Base-by-base conservation (phyloP, 2,329 filamentous ascomycete genomes). In the Leptographium procerum region DNA sequence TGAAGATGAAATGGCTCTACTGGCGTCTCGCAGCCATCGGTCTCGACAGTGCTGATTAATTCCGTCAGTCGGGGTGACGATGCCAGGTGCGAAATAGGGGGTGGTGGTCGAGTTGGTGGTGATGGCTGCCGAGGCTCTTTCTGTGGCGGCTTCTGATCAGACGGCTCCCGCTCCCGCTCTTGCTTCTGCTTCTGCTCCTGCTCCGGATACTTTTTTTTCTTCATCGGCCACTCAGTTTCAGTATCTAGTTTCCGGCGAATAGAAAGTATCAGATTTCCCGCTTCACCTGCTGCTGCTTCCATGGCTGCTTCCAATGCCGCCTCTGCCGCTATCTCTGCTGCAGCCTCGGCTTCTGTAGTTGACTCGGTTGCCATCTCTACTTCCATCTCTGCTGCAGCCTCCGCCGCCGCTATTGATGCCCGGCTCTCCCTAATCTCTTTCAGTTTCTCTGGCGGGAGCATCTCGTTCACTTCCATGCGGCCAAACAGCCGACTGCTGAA, bases 381-480 rank as follows among this genome's bases (percentile, higher is more conserved):
- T 11, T 33, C 33, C 14, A 7, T 16, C 48, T 29, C 13, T 13
- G 36, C 51, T 40, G 10, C 29, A 13, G 48, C n/a, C 34, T 47
- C 45, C 36, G 55, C 40, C 56, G 52, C 10, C 34, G 50, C 40
- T 58, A 70, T 68, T 29, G 69, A 69, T 43, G 71, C 67, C 22
- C 73, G 69, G 57, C 70, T 73, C 65, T 68, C 70, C 54, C 71
- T 75, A 26, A 77, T 72, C 55, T 73, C 71, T 62, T 80, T 74
- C 28, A 83, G 69, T 43, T 76, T 75, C 36, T 75, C 73, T 22
- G 80, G 76, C 13, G 80, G 79, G 14, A 84, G 68, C 72, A 83
- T 81, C 69, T 85, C 82, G 56, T 83, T 79, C 0, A 75, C 81
- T 61, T 85, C 80, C 57, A 80, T 73, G 52, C 75, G 75, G 61